A percentile compares a stretch with the other conserved stretches of the same genome.
phyloP scores from a whole-genome alignment of 2,329 filamentous ascomycete genomes.

The Fusarium sp. region DNA sequence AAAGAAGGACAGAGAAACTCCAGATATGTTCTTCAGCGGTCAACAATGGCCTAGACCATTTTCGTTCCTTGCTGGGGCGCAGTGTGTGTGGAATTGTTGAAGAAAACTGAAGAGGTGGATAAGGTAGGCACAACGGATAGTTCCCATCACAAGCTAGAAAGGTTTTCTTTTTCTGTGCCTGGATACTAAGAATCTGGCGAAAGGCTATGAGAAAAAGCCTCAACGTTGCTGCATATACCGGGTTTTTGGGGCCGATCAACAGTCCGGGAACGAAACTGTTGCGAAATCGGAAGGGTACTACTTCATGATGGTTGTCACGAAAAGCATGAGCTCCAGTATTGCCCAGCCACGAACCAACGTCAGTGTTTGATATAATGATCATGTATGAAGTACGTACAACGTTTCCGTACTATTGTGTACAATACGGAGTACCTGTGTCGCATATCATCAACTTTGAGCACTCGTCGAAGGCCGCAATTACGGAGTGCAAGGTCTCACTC shows the following conservation, averaged over 20 bases:
- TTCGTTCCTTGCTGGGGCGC: not conserved
- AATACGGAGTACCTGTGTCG: not conserved
- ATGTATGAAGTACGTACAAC: not conserved
- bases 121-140: constrained; percentile 1
- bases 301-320: constrained; percentile 15
- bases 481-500: constrained; percentile 11
- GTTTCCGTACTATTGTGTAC: not conserved
- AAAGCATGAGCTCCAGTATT: constrained; percentile 5
- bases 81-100: constrained; percentile 5
- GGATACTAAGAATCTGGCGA: constrained; percentile 13
- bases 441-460: constrained; percentile 13
- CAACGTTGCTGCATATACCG: constrained; percentile 39
- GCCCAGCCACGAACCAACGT: constrained; percentile 11
- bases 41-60: constrained; percentile 29
- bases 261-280: constrained; percentile 19
- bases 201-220: constrained; percentile 21
- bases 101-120: constrained; percentile 12
- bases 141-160: constrained; percentile 12
- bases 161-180: constrained; percentile 4
- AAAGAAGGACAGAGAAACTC: constrained; percentile 4
- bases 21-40: constrained; percentile 15
- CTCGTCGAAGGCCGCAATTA: constrained; percentile 16
- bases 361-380: constrained; percentile 1
- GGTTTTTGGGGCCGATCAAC: constrained; percentile 18
- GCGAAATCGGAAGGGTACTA: constrained; percentile 25